Conservation (phyloP, 2,329 filamentous ascomycete genomes). For the Xylariaceae sp. region DNA sequence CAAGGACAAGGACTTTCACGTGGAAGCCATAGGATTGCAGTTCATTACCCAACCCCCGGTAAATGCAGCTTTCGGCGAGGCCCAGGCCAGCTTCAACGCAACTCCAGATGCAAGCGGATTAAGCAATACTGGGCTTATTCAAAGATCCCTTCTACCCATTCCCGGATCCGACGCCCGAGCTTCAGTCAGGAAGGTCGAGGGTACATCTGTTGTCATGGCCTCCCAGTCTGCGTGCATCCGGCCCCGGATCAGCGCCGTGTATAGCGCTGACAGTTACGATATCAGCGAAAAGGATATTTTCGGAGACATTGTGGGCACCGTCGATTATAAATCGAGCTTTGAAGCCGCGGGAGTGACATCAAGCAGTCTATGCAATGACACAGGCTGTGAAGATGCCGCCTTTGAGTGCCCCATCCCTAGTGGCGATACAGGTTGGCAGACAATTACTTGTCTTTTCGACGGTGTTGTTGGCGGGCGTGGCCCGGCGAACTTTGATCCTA, state of each 20-base stretch:
- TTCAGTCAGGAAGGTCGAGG: slow-evolving; percentile 4
- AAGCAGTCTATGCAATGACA: neutral
- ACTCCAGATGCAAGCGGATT: slow-evolving; percentile 14
- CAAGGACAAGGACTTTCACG: neutral
- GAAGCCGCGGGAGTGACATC: neutral
- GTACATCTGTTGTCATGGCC: slow-evolving; percentile 9
- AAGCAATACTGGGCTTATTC: slow-evolving; percentile 19
- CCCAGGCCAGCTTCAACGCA: neutral
- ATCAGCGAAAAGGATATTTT: no score
- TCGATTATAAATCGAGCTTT: slow-evolving; percentile 2
- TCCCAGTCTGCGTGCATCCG: slow-evolving; percentile 19
- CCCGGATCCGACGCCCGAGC: neutral
- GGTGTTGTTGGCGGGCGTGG: neutral
- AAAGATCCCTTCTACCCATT: slow-evolving; percentile 24
- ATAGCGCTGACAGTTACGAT: no score
- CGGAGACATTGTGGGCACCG: neutral
- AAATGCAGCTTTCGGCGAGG: slow-evolving; percentile 17
- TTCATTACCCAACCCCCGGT: neutral
- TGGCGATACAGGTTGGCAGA: neutral
- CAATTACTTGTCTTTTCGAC: neutral
- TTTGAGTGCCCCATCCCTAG: slow-evolving; percentile 1
- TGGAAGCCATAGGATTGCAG: neutral
- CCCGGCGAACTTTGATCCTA: neutral
- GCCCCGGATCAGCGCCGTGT: slow-evolving; percentile 14
- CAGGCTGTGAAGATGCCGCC: neutral